Percentiles rank a stretch among this genome's conserved stretches.
These are phyloP conservation scores for Astragalus glycyphyllos DNA, from an alignment of 306 rosid species.

Conservation along the genomic window DNA sequence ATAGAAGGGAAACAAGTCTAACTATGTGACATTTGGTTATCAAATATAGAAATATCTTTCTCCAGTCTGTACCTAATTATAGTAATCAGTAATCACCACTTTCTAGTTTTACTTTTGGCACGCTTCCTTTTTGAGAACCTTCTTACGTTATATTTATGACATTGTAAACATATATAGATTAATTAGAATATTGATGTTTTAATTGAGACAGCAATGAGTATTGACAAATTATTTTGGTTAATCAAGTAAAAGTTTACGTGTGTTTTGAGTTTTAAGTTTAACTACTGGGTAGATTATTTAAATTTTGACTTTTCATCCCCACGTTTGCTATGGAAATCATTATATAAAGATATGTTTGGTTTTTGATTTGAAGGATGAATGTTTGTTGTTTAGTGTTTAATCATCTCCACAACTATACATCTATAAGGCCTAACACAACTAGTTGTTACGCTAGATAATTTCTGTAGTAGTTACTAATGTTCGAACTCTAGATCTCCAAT, in stretches of 20 bases:
- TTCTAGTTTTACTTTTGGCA: slow-evolving; percentile 12
- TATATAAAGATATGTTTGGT: background rate
- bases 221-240: background rate
- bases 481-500: no score
- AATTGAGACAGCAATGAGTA: slow-evolving; percentile 9
- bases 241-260: background rate
- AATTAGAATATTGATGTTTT: background rate
- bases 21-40: slow-evolving; percentile 17
- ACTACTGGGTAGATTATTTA: slow-evolving; percentile 13
- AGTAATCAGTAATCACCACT: slow-evolving; percentile 6
- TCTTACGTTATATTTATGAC: slow-evolving; percentile 27
- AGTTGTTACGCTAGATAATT: no score
- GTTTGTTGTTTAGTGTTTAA: background rate
- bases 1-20: slow-evolving; percentile 22
- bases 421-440: no score
- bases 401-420: background rate
- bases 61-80: slow-evolving; percentile 22
- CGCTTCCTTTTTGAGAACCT: slow-evolving; percentile 15
- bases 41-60: slow-evolving; percentile 29
- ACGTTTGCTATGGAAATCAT: no score
- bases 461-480: no score
- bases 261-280: slow-evolving; percentile 15
- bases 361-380: background rate
- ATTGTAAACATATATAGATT: slow-evolving; percentile 9
- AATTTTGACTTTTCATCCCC: no score